A percentile compares a stretch with the other conserved stretches of the same genome.
phyloP scores from a whole-genome alignment of 495 filamentous ascomycete genomes.

The Baudoinia panamericana region DNA sequence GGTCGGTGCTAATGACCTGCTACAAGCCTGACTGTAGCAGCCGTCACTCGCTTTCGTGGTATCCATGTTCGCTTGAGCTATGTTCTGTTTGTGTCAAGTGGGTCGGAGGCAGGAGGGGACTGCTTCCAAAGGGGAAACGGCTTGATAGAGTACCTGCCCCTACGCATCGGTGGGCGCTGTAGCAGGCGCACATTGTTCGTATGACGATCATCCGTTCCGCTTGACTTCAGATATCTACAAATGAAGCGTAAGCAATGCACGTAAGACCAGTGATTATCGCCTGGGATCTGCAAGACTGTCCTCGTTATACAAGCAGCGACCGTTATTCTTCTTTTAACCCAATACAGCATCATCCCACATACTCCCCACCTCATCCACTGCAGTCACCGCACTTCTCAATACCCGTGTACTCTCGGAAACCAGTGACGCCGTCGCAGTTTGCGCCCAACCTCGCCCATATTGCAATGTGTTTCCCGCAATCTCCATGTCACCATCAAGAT shows the following conservation, averaged over 20 bases:
- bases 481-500: too few species aligned
- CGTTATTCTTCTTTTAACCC: not conserved
- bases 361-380: slow-evolving; percentile 16
- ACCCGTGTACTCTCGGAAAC: slow-evolving; percentile 4
- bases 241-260: not conserved
- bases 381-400: slow-evolving; percentile 6
- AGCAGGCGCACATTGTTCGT: not conserved
- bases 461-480: not conserved
- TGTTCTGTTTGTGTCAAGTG: too few species aligned
- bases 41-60: too few species aligned
- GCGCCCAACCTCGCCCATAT: not conserved
- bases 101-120: too few species aligned
- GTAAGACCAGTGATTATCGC: not conserved
- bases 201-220: not conserved
- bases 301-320: not conserved
- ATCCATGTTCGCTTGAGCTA: too few species aligned
- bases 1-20: too few species aligned
- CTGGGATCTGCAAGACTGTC: not conserved
- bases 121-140: too few species aligned
- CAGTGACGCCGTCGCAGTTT: not conserved
- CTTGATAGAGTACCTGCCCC: too few species aligned
- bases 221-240: not conserved
- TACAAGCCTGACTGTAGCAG: too few species aligned
- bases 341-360: slow-evolving; percentile 19
- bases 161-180: not conserved